Base-by-base conservation (phyloP, 2,329 filamentous ascomycete genomes). In the Sporothrix curviconia region DNA sequence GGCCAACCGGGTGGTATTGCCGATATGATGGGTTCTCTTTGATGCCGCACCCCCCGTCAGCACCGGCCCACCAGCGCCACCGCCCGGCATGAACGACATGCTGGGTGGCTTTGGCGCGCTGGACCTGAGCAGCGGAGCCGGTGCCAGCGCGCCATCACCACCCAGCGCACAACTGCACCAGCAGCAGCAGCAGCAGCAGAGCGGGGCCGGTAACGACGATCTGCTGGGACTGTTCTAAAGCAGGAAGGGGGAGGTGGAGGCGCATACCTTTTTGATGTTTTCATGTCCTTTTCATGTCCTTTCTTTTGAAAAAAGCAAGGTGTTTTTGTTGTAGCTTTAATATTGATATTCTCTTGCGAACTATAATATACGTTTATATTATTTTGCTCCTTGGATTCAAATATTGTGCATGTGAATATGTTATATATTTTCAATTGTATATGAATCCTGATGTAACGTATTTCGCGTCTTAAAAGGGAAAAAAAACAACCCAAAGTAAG, bases 91-190 rank as follows among this genome's bases (percentile, higher is more conserved):
- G 78, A 89, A 89, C 63, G 92, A 97, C 71, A 75, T 99, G 66
- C 87, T 96, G 78, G 90, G 90, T 67, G 92, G 92, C 1, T 95
- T 99, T 68, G 89, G 85, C 28, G 84, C 84, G 4, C 77, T 99
- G 74, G 85, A 90, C 72, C 76, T 99, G 67, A 81, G 84, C 47
- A 83, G 82, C 34, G 40, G 40, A 40, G 72, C 75, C 15, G 82
- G 77, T 62, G 82, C 81, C 40, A 73, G 75, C 62, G 82, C 85
- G 63, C 83, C 87, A 17, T 79, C 87, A 32, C 85, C 87, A 15
- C 77, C 86, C 4, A 76, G 77, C 11, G 80, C 83, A 69, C 81
- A 87, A 66, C 68, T 84, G 62, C 73, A 71, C 65, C 72, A 72
- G 46, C 69, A 24, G 62, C 74, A 75, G 61, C 70, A 64, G 64